phyloP scores from a whole-genome alignment of 2,329 filamentous ascomycete species.

The Pseudofabraea citricarpa region DNA sequence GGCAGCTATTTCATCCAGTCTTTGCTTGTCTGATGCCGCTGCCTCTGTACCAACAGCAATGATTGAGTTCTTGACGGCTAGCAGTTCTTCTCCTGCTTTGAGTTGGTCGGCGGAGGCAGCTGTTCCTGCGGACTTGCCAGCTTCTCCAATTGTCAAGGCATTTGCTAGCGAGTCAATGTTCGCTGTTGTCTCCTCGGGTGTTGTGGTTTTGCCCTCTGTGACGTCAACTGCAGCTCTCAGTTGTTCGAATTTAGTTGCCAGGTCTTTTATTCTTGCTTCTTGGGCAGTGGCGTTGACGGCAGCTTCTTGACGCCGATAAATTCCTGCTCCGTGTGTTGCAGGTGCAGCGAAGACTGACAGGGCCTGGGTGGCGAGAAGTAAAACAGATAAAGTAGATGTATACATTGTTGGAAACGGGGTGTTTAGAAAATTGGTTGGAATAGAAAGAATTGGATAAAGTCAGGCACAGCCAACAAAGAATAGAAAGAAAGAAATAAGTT shows the following conservation, averaged over 20 bases:
- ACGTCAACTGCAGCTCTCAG: background rate
- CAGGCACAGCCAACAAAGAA: too few species aligned
- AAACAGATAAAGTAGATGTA: background rate
- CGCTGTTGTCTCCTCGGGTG: background rate
- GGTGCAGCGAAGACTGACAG: background rate
- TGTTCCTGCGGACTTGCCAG: background rate
- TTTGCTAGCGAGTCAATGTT: background rate
- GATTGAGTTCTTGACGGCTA: background rate
- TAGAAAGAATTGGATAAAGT: too few species aligned
- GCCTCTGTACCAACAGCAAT: background rate
- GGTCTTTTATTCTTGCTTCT: background rate
- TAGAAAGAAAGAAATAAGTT: too few species aligned
- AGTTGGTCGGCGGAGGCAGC: background rate
- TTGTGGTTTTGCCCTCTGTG: background rate
- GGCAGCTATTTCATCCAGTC: background rate
- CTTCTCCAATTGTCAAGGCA: background rate
- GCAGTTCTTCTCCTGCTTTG: background rate
- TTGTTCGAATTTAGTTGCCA: background rate
- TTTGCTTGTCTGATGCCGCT: background rate
- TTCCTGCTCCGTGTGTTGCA: background rate
- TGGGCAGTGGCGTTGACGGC: background rate
- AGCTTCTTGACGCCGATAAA: background rate
- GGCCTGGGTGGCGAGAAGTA: background rate
- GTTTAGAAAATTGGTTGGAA: too few species aligned
- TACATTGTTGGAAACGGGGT: background rate